Evolutionary conservation across 75 land plant species (phyloP).

Genomic region (Picea sitchensis): DNA sequence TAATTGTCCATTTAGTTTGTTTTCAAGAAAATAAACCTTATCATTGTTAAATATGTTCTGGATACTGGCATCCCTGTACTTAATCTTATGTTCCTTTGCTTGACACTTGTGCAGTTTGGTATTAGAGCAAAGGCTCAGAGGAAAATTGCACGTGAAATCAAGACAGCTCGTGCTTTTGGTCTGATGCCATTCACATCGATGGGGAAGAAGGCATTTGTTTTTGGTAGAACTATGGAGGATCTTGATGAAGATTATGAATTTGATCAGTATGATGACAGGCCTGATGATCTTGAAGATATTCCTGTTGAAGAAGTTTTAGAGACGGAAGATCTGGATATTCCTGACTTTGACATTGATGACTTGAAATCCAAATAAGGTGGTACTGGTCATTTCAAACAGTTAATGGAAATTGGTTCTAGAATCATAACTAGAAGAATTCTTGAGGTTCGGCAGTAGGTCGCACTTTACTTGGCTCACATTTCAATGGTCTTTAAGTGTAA

Average conservation of each 20-base stretch:
- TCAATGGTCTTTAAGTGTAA: no score
- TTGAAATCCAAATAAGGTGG: no score
- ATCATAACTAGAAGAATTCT: no score
- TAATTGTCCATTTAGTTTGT: not conserved
- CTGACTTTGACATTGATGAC: no score
- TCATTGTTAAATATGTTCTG: not conserved
- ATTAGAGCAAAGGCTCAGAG: constrained; percentile 64
- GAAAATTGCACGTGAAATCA: constrained; percentile 66
- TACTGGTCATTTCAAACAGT: no score
- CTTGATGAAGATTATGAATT: constrained; percentile 39
- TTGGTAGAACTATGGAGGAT: constrained; percentile 51
- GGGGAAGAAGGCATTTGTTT: constrained; percentile 56
- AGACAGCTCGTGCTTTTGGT: constrained; percentile 84
- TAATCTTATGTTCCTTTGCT: not conserved
- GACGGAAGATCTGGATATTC: not conserved
- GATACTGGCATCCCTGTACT: not conserved
- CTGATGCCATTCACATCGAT: constrained; percentile 74
- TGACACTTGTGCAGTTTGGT: constrained; percentile 7
- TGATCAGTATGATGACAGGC: constrained; percentile 14
- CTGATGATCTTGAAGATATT: not conserved
- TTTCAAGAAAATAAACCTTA: not conserved
- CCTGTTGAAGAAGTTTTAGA: not conserved
- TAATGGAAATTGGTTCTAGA: no score
- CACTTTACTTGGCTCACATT: no score
- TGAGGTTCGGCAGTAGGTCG: no score